Evolutionary conservation across 352 stramenopile species (phyloP), one percentile per base, ranked within the genome.

Genomic region (Globisporangium radiosum): DNA sequence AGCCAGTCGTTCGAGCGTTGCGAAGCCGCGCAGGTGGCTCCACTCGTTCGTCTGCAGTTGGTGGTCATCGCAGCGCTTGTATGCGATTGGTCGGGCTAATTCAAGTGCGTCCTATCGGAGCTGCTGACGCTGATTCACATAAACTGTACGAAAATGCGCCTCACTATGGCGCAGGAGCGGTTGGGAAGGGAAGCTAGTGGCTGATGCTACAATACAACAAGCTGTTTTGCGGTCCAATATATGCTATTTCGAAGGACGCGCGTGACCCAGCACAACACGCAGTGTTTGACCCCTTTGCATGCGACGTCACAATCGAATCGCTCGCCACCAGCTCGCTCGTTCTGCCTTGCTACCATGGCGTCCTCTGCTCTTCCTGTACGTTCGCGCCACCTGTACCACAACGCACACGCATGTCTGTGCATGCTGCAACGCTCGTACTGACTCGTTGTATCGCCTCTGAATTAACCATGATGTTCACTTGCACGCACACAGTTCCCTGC

Each of bases 401-500:
- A 33, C 25, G 25, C 25, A 33, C 25, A 33, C 25, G 2, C 25
- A 33, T 33, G 25, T 33, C 25, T 33, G 25, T 33, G 25, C 25
- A 33, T 33, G 25, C 25, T 3, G 25, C 25, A 33, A 33, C 25
- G 25, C 25, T 33, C 25, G 25, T 33, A 44, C 40, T 44, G 40
- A 44, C 40, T 44, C 40, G 40, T 33, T 33, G 25, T 33, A 33
- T 33, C 25, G 25, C 25, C 25, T 33, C 25, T 33, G 25, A 33
- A 33, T 33, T 33, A 5, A 44, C 40, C 40, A 5, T 13, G 11
- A 44, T 44, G 7, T 44, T 44, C 7, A 1, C 11, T 15, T 48
- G 43, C 43, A 17, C 14, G 43, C 43, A 17, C 14, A 36, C 57
- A 74, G 54, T 55, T 76, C 44, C 56, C 71, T 33, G 54, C 17